phyloP scores from a whole-genome alignment of 495 filamentous ascomycete genomes.

The Talaromyces wortmannii region DNA sequence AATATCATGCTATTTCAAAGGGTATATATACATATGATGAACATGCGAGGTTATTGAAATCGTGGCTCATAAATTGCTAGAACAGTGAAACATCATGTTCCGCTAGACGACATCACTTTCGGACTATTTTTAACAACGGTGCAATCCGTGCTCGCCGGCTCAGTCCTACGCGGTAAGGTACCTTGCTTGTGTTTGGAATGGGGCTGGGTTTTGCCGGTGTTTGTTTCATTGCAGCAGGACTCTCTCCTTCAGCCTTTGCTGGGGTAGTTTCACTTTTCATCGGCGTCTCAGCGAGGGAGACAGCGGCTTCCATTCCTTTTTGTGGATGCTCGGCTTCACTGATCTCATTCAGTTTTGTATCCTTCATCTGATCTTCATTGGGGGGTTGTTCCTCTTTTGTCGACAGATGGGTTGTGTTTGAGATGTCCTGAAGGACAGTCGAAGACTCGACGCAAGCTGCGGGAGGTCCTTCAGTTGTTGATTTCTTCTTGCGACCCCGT shows the following conservation, averaged over 20 bases:
- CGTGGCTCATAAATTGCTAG: no score
- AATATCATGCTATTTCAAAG: no score
- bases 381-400: slow-evolving; percentile 17
- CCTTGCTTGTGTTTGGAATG: slow-evolving; percentile 44
- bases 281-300: not conserved
- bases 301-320: not conserved
- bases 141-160: slow-evolving; percentile 60
- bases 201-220: slow-evolving; percentile 39
- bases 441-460: not conserved
- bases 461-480: slow-evolving; percentile 12
- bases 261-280: not conserved
- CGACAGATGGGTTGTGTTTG: not conserved
- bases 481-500: slow-evolving; percentile 40
- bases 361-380: not conserved
- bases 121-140: slow-evolving; percentile 57
- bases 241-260: slow-evolving; percentile 14
- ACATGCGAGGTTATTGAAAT: not conserved
- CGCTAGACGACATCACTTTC: slow-evolving; percentile 32
- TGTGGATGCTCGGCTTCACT: not conserved
- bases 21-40: not conserved
- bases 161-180: slow-evolving; percentile 58
- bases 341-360: slow-evolving; percentile 3
- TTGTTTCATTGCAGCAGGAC: not conserved
- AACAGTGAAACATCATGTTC: no score
- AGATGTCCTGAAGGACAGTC: slow-evolving; percentile 3